phyloP scores from a whole-genome alignment of 495 filamentous ascomycete species.

The Pseudevernia furfuracea region DNA sequence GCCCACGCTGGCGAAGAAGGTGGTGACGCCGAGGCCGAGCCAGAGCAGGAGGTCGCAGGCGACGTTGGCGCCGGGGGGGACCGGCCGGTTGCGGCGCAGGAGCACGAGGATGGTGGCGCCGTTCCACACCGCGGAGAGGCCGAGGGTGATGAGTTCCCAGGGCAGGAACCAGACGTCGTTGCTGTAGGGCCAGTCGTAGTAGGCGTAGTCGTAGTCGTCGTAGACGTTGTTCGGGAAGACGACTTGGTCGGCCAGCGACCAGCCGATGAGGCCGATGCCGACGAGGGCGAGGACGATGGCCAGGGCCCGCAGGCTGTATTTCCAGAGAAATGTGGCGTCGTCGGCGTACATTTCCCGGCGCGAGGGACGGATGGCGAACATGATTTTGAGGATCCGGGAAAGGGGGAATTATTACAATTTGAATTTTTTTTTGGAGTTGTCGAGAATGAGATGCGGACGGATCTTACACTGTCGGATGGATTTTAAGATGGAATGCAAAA shows the following conservation, averaged over 20 bases:
- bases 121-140: constrained; percentile 25
- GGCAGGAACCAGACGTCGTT: constrained; percentile 4
- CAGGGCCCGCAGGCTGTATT: constrained; percentile 27
- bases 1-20: constrained; percentile 17
- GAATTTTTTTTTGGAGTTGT: neutral
- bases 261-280: constrained; percentile 27
- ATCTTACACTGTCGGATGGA: neutral
- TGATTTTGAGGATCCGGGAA: neutral
- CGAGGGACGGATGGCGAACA: constrained; percentile 4
- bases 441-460: neutral
- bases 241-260: constrained; percentile 16
- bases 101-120: constrained; percentile 22
- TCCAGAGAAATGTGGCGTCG: constrained; percentile 27
- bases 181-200: neutral
- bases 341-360: neutral
- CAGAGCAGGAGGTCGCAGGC: constrained; percentile 32
- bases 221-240: neutral
- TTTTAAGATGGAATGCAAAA: neutral
- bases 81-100: constrained; percentile 16
- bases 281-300: constrained; percentile 26
- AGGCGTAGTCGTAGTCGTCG: neutral
- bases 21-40: constrained; percentile 27
- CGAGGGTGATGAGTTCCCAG: constrained; percentile 27
- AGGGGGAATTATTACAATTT: too few relatives aligned
- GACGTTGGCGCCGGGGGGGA: constrained; percentile 31